phyloP scores from a whole-genome alignment of 495 filamentous ascomycete genomes.

The Melanomma pulvis-pyrius region DNA sequence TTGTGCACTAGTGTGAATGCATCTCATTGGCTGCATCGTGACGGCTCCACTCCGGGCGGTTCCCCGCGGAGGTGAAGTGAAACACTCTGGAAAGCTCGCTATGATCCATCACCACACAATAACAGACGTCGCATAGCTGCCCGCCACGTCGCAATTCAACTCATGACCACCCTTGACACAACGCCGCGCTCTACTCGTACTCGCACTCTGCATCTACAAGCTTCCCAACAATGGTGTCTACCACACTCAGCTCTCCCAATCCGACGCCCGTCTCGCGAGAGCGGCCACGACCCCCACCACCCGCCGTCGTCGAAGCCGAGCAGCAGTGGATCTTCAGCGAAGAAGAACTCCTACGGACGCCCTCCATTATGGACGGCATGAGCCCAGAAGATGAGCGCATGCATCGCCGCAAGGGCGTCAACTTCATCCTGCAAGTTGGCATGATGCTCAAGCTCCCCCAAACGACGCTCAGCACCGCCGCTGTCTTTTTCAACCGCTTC shows the following conservation, averaged over 20 bases:
- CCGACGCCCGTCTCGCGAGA: conserved; percentile 19
- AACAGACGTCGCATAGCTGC: neutral
- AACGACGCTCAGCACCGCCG: conserved; percentile 86
- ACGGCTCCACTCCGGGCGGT: neutral
- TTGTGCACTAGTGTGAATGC: no score
- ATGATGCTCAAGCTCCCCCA: conserved; percentile 92
- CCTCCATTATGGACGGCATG: conserved; percentile 83
- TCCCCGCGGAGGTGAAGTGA: neutral
- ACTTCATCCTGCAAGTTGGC: conserved; percentile 93
- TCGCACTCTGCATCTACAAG: neutral
- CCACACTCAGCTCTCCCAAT: neutral
- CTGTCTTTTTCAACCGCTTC: conserved; percentile 91
- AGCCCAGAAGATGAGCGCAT: conserved; percentile 71
- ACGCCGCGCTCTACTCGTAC: neutral
- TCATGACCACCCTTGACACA: neutral
- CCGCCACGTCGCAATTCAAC: neutral
- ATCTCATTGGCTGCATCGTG: neutral
- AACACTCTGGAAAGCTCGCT: neutral
- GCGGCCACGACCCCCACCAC: conserved; percentile 44
- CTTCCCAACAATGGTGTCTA: neutral
- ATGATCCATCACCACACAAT: neutral
- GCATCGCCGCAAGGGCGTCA: conserved; percentile 83
- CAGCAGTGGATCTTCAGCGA: conserved; percentile 88
- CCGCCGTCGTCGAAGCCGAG: conserved; percentile 57
- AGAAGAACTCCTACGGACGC: conserved; percentile 77